A percentile compares a stretch with the other conserved stretches of the same genome.
Conservation (phyloP, 2,329 filamentous ascomycete genomes). For the Epichloe baconii region DNA sequence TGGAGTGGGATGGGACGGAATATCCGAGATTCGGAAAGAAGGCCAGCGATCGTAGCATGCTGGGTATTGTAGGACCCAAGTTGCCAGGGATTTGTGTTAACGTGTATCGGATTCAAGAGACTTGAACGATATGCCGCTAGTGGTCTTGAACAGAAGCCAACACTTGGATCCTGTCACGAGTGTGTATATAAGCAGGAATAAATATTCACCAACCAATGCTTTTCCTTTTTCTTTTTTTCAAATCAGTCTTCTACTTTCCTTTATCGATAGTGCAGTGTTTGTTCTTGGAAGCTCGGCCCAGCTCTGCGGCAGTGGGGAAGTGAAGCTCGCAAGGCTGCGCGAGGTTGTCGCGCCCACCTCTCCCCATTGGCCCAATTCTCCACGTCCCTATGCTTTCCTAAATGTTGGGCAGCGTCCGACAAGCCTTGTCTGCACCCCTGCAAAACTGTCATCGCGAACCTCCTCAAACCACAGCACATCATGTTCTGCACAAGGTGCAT, state of each 20-base stretch:
- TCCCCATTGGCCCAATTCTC: conserved; percentile 4
- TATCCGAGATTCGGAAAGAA: not conserved
- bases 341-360: not conserved
- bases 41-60: not conserved
- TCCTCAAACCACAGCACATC: conserved; percentile 7
- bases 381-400: not conserved
- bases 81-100: not conserved
- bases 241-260: too few relatives aligned
- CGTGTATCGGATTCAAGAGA: not conserved
- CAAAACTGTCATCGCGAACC: not conserved
- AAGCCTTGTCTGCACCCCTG: conserved; percentile 1
- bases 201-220: too few relatives aligned
- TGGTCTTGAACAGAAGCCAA: conserved; percentile 4
- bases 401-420: conserved; percentile 3
- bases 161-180: conserved; percentile 17
- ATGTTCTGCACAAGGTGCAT: conserved; percentile 38
- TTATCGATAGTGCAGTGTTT: too few relatives aligned
- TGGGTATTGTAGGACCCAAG: not conserved
- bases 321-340: not conserved
- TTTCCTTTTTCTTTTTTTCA: too few relatives aligned
- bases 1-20: not conserved
- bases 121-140: not conserved
- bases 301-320: not conserved
- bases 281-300: too few relatives aligned
- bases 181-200: conserved; percentile 15